Base-by-base conservation (phyloP, 2,329 filamentous ascomycete species). In the Sporothrix pseudoabietina region DNA sequence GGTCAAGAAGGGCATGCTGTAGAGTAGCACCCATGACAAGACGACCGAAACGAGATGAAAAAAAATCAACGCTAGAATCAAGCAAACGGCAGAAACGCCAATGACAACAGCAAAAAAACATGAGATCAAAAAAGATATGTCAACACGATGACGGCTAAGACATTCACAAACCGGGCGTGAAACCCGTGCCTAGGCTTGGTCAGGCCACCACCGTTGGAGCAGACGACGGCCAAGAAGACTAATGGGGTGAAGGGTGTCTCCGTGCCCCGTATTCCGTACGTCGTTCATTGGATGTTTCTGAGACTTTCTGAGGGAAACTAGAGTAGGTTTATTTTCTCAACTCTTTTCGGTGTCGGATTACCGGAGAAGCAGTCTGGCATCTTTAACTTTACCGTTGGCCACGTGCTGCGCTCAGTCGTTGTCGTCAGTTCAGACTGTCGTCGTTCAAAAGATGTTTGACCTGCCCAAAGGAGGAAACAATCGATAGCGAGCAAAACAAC, bases 1-100 rank as follows among this genome's bases (percentile, higher is more conserved):
- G 84, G 90, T 94, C 57, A 87, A 88, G 77, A 94, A 93, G 83
- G 96, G 96, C 2, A 98, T 99, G 93, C 84, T 96, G 77, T 98
- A 61, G 65, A 14, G 26, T 12, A 39, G 55, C 39, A 16, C 2
- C 26, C 9, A 49, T 41, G 65, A 47, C 44, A 44, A 9, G 71
- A 49, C 16, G 47, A 16, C 39, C 49, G 8, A 35, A 63, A 32
- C 32, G 52, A 70, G 39, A 16, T 69, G 8, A 55, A 55, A 32
- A n/a, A 32, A 39, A 22, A 8, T 16, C 26, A 35, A 59, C 16
- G 32, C 5, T 10, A 22, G 9, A 19, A 52, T 32, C 14, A 68
- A 52, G 35, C 22, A 30, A 68, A 49, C 12, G 7, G 3, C 41
- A n/a, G 26, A 49, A 52, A 6, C 14, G 30, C 55, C 26, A 19